Conservation (phyloP, 192 early-diverging fungal genomes). For the Coemansia umbellata region DNA sequence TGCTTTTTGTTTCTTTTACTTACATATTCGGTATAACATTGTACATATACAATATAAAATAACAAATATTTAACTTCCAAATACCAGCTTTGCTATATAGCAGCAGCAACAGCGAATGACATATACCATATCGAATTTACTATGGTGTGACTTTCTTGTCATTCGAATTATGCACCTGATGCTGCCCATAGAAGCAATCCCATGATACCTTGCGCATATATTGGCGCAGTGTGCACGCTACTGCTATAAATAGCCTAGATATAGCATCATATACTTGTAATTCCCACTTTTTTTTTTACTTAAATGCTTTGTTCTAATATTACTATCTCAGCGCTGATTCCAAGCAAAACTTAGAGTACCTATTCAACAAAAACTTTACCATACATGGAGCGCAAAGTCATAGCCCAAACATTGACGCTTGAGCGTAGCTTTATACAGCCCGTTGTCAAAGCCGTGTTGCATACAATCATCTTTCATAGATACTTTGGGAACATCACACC, state of each 20-base stretch:
- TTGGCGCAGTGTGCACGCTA: neutral
- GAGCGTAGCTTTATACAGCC: constrained; percentile 27
- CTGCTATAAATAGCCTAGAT: no score
- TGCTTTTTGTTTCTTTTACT: neutral
- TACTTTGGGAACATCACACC: constrained; percentile 46
- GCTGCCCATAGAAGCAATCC: neutral
- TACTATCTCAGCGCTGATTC: no score
- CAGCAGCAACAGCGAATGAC: no score
- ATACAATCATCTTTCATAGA: constrained; percentile 42
- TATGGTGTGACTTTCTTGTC: no score
- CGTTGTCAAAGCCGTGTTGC: constrained; percentile 29
- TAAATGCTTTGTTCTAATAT: no score
- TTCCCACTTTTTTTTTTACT: no score
- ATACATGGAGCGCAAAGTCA: constrained; percentile 21
- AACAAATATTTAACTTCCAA: no score
- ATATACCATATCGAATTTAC: no score
- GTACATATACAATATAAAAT: neutral
- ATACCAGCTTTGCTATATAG: no score
- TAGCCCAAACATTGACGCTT: constrained; percentile 20
- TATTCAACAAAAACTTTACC: no score
- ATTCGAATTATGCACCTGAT: neutral
- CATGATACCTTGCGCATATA: neutral
- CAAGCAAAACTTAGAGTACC: no score
- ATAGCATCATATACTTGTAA: no score
- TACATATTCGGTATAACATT: neutral